Conservation (phyloP, 2,329 filamentous ascomycete genomes). For the Penicillium sp. region DNA sequence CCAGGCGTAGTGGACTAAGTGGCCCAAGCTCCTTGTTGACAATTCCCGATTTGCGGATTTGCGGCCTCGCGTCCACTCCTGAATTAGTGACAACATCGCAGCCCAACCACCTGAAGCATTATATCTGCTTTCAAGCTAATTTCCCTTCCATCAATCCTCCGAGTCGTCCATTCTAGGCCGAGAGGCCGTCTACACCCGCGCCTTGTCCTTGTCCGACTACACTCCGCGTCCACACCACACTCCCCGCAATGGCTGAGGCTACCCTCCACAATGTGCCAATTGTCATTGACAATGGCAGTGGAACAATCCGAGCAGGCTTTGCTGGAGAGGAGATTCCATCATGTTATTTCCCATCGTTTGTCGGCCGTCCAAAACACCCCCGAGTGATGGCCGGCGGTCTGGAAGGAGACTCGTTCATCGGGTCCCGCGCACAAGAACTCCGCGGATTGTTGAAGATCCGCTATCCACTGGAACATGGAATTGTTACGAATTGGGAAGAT, state of each 20-base stretch:
- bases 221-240: conserved; percentile 14
- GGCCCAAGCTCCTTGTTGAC: conserved; percentile 43
- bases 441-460: conserved; percentile 91
- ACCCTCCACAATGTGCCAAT: conserved; percentile 93
- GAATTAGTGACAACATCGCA: conserved; percentile 14
- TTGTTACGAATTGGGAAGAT: conserved; percentile 99
- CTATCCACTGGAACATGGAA: conserved; percentile 94
- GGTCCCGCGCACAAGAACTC: conserved; percentile 84
- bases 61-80: conserved; percentile 23
- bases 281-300: conserved; percentile 97
- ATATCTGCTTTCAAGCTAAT: conserved; percentile 13
- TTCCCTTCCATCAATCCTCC: conserved; percentile 5
- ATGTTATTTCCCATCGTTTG: conserved; percentile 96
- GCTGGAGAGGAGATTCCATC: conserved; percentile 94
- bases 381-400: conserved; percentile 93
- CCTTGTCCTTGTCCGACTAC: conserved; percentile 19
- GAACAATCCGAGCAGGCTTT: conserved; percentile 95
- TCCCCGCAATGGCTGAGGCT: conserved; percentile 58
- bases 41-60: conserved; percentile 31
- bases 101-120: conserved; percentile 12
- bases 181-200: conserved; percentile 32
- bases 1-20: conserved; percentile 18
- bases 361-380: conserved; percentile 91
- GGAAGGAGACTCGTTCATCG: conserved; percentile 96
- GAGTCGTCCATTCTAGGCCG: conserved; percentile 28